Conservation (phyloP, 306 rosid species). For the Arachis hypogaea region DNA sequence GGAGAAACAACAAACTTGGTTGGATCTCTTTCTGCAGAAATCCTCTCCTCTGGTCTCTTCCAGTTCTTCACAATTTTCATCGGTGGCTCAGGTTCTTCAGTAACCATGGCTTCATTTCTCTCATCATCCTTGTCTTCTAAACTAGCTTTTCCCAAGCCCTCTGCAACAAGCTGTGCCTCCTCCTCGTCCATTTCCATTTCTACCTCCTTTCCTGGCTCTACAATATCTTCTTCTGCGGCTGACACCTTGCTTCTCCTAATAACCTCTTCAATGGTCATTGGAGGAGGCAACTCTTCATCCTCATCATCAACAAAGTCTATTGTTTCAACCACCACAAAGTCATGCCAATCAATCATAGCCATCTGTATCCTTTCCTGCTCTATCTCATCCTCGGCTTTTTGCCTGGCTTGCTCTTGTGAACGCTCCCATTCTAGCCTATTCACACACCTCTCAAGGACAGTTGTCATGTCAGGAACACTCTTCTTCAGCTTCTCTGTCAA, state of each 20-base stretch:
- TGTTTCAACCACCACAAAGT: constrained; percentile 93
- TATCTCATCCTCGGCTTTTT: constrained; percentile 90
- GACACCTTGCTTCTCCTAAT: constrained; percentile 87
- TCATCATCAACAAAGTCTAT: constrained; percentile 96
- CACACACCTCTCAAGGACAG: constrained; percentile 88
- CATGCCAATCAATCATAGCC: constrained; percentile 99
- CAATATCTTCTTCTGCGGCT: constrained; percentile 67
- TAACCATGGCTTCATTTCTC: constrained; percentile 60
- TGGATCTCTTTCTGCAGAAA: constrained; percentile 82
- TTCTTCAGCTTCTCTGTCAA: constrained; percentile 79
- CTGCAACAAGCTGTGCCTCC: constrained; percentile 93
- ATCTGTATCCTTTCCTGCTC: constrained; percentile 91
- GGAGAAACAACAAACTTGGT: constrained; percentile 87
- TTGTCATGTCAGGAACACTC: constrained; percentile 83
- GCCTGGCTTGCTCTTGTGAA: constrained; percentile 95
- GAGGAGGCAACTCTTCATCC: constrained; percentile 94
- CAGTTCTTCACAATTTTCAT: constrained; percentile 98
- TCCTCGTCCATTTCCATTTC: constrained; percentile 99
- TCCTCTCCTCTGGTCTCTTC: constrained; percentile 96
- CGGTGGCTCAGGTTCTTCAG: constrained; percentile 82
- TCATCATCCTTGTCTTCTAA: constrained; percentile 72
- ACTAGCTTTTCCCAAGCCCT: constrained; percentile 80
- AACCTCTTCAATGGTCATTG: constrained; percentile 94
- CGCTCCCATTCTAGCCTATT: constrained; percentile 94
- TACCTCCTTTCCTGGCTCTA: constrained; percentile 85